Conservation (phyloP, 2,329 filamentous ascomycete species). For the Phaeosphaeria sp. region DNA sequence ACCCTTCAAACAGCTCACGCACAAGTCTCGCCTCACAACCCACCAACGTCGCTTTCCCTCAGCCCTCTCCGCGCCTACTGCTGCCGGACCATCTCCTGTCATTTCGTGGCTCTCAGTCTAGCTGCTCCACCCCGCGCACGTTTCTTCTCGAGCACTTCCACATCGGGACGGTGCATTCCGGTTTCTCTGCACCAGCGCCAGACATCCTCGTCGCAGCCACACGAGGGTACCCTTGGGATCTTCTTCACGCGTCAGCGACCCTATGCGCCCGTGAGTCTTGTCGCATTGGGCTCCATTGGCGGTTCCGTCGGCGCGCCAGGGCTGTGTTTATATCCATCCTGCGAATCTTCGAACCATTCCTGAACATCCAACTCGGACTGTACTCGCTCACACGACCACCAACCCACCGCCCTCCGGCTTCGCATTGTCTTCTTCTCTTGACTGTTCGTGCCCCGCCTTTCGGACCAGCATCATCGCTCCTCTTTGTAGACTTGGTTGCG, state of each 20-base stretch:
- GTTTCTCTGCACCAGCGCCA: conserved; percentile 31
- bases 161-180: conserved; percentile 44
- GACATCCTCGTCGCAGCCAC: conserved; percentile 43
- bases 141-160: conserved; percentile 45
- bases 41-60: conserved; percentile 24
- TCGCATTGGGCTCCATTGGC: conserved; percentile 47
- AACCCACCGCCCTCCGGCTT: conserved; percentile 17
- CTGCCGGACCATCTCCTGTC: conserved; percentile 39
- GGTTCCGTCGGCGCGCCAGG: conserved; percentile 40
- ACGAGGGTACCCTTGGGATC: conserved; percentile 47
- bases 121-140: conserved; percentile 15
- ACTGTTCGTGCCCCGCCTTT: conserved; percentile 1
- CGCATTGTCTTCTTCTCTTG: conserved; percentile 18
- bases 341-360: conserved; percentile 35
- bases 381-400: conserved; percentile 23
- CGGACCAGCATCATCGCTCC: conserved; percentile 14
- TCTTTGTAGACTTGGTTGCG: not conserved
- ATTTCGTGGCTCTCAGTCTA: conserved; percentile 35
- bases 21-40: conserved; percentile 37
- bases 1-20: conserved; percentile 41
- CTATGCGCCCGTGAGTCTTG: conserved; percentile 43
- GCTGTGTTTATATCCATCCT: conserved; percentile 48
- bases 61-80: conserved; percentile 45
- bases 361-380: conserved; percentile 36
- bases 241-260: conserved; percentile 40